Base-by-base conservation (phyloP, 2,329 filamentous ascomycete genomes). In the Aspergillus sp. region DNA sequence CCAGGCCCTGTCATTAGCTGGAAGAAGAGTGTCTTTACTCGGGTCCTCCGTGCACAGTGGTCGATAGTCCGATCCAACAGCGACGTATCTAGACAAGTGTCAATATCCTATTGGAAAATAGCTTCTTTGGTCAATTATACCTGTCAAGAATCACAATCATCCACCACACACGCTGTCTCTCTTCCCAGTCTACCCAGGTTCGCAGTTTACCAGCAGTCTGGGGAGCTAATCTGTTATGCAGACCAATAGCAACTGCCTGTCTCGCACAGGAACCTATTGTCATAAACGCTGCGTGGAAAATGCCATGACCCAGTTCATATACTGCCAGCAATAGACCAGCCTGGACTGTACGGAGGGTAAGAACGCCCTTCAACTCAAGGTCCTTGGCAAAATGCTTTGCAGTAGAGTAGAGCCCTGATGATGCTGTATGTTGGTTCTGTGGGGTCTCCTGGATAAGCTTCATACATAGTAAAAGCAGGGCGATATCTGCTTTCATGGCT, bases 261-360 rank as follows among this genome's bases (percentile, higher is more conserved):
- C 43, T 45, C 12, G 43, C 43, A 33, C 43, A 44, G 12, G 7
- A 13, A 10, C 45, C 35, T 19, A 47, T 40, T 3, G 37, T 35
- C 19, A 33, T 29, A 11, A 44, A 44, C 12, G 42, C 41, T 7
- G 42, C 36, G 3, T 42, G 42, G 42, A 44, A 43, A 8, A 44
- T 43, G 6, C 42, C 45, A 27, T 47, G 43, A 10, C 39, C 43
- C 11, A 45, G 33, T 27, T 42, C 43, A 32, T 44, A 44, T 11
- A 44, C 26, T n/a, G 32, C 19, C 33, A 44, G 31, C n/a, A 44
- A 12, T 7, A 44, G 19, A 10, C 37, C 32, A 27, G 37, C 32
- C 34, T 44, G 42, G 7, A 31, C 27, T 11, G 13, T 39, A 11
- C 27, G 37, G 7, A 39, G 27, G 6, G 37, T 39, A 12, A 39